Conservation (phyloP, 495 filamentous ascomycete genomes). For the Cairneyella variabilis region DNA sequence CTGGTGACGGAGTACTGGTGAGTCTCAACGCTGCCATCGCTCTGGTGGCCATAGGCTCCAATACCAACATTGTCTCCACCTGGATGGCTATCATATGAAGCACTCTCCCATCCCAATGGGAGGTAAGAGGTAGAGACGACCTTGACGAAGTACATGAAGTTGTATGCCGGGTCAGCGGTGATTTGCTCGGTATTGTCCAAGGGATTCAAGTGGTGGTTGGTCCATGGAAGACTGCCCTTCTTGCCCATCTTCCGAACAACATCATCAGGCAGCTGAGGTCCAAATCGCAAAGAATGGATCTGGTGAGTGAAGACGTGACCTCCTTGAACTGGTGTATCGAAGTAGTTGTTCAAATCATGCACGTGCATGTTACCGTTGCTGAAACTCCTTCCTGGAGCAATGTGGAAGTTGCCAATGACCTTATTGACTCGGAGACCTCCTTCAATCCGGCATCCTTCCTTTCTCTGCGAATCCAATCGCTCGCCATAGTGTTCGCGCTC, state of each 20-base stretch:
- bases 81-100: slow-evolving; percentile 34
- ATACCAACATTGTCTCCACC: slow-evolving; percentile 53
- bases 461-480: slow-evolving; percentile 76
- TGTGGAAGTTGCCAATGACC: slow-evolving; percentile 97
- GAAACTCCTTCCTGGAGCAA: slow-evolving; percentile 92
- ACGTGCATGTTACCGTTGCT: slow-evolving; percentile 94
- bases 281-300: slow-evolving; percentile 91
- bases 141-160: slow-evolving; percentile 99
- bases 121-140: slow-evolving; percentile 94
- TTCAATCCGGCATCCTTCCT: slow-evolving; percentile 93
- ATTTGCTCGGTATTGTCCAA: slow-evolving; percentile 78
- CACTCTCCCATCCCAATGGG: slow-evolving; percentile 71
- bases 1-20: slow-evolving; percentile 97
- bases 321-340: slow-evolving; percentile 56
- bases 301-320: slow-evolving; percentile 83
- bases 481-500: slow-evolving; percentile 89
- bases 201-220: slow-evolving; percentile 87
- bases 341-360: slow-evolving; percentile 93
- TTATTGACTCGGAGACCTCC: slow-evolving; percentile 94
- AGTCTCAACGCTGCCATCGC: slow-evolving; percentile 83
- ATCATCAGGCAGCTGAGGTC: slow-evolving; percentile 80
- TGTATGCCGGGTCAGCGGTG: slow-evolving; percentile 78
- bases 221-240: slow-evolving; percentile 59
- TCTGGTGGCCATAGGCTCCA: slow-evolving; percentile 57
- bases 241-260: slow-evolving; percentile 57